Conservation (phyloP, 164 flowering plant genomes). For the Tetracentron sinense region DNA sequence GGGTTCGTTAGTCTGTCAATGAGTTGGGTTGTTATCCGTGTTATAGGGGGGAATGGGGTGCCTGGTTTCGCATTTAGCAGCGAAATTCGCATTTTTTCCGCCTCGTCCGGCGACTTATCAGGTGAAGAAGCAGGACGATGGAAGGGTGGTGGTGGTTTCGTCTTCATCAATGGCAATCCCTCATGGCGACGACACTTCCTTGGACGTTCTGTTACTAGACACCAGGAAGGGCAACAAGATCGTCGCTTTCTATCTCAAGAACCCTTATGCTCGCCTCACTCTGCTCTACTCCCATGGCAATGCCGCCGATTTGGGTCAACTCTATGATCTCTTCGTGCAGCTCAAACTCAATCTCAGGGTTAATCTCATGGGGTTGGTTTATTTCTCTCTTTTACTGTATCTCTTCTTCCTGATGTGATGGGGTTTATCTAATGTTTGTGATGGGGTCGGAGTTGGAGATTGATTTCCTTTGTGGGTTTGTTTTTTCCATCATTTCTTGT, state of each 20-base stretch:
- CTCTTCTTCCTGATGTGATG: background rate
- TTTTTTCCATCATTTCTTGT: background rate
- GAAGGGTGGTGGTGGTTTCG: conserved; percentile 43
- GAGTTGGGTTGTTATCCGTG: conserved; percentile 23
- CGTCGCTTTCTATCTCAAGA: conserved; percentile 70
- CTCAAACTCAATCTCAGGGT: conserved; percentile 91
- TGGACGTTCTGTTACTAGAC: conserved; percentile 61
- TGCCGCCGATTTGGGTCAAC: conserved; percentile 96
- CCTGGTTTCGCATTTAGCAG: conserved; percentile 58
- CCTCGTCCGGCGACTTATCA: conserved; percentile 79
- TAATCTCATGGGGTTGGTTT: conserved; percentile 80
- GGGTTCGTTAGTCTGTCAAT: conserved; percentile 28
- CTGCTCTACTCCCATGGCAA: conserved; percentile 93
- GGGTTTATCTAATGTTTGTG: too few species aligned
- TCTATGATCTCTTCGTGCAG: conserved; percentile 88
- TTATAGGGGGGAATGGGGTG: conserved; percentile 62
- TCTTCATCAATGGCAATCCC: conserved; percentile 38
- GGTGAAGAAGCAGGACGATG: conserved; percentile 51
- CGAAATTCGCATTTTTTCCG: conserved; percentile 89
- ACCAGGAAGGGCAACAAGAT: conserved; percentile 84
- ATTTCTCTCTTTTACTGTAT: background rate
- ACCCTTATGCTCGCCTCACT: conserved; percentile 84
- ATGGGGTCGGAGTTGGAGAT: too few species aligned
- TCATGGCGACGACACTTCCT: conserved; percentile 42
- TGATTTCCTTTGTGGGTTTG: conserved; percentile 1